These are phyloP conservation scores for Phragmites australis DNA, from an alignment of 176 grass and related monocot species.

Conservation along the genomic window DNA sequence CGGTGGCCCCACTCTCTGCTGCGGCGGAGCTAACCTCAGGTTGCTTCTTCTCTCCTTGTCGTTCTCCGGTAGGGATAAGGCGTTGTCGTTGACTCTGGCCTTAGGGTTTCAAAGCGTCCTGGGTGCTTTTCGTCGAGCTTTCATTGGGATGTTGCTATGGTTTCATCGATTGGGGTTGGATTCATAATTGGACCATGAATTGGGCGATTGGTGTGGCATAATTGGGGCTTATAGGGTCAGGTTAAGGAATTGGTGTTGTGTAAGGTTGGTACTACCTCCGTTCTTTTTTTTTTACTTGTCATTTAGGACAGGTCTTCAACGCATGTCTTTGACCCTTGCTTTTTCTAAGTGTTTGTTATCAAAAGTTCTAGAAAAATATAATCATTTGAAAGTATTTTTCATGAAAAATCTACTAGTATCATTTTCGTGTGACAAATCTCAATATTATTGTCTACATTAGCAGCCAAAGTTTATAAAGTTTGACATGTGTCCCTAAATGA, in stretches of 20 bases:
- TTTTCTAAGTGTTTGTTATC: too few relatives aligned
- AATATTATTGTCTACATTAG: too few relatives aligned
- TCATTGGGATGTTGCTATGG: neutral
- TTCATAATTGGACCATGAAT: neutral
- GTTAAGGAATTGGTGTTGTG: neutral
- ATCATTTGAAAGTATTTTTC: too few relatives aligned
- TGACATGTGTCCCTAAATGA: too few relatives aligned
- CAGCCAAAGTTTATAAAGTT: too few relatives aligned
- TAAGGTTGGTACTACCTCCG: neutral
- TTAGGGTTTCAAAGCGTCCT: neutral
- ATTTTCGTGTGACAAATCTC: too few relatives aligned
- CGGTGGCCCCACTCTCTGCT: neutral
- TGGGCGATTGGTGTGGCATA: neutral
- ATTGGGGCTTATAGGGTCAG: neutral
- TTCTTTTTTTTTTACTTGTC: too few relatives aligned
- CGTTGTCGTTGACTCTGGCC: neutral
- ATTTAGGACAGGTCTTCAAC: too few relatives aligned
- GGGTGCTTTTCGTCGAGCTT: neutral
- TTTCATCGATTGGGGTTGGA: constrained; percentile 11
- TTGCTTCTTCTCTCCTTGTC: neutral
- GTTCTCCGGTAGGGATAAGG: neutral
- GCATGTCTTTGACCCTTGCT: too few relatives aligned
- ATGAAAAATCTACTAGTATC: too few relatives aligned
- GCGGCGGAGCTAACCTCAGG: constrained; percentile 13
- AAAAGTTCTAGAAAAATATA: too few relatives aligned